A percentile compares a stretch with the other conserved stretches of the same genome.
Conservation (phyloP, 164 flowering plant species). For the Tetrastigma voinierianum region DNA sequence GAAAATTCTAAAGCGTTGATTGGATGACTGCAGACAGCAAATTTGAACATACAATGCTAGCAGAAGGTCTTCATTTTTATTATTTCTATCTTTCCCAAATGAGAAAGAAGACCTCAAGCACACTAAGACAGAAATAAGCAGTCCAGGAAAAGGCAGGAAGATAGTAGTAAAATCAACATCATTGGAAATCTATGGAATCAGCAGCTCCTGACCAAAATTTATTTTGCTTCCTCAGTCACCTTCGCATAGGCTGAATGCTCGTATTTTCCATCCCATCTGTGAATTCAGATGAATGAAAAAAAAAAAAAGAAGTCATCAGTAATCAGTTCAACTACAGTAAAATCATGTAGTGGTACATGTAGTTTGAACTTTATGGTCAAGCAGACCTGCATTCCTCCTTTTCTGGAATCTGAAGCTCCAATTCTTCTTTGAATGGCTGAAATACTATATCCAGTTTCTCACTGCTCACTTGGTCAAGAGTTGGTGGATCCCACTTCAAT, state of each 20-base stretch:
- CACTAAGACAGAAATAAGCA: too few relatives aligned
- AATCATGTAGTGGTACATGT: not conserved
- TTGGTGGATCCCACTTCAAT: constrained; percentile 71
- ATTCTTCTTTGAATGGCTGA: constrained; percentile 53
- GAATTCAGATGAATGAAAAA: not conserved
- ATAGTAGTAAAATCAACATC: too few relatives aligned
- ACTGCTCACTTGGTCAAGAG: constrained; percentile 46
- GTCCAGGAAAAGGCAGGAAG: not conserved
- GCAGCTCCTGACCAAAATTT: not conserved
- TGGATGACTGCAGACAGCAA: too few relatives aligned
- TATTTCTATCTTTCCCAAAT: too few relatives aligned
- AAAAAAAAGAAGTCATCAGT: not conserved
- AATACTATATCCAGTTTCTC: constrained; percentile 59
- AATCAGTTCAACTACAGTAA: not conserved
- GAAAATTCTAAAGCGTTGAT: too few relatives aligned
- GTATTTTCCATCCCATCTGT: constrained; percentile 80
- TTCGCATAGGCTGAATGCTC: constrained; percentile 53
- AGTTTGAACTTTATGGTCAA: not conserved
- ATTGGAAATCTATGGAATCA: not conserved
- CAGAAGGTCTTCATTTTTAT: too few relatives aligned
- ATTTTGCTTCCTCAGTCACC: constrained; percentile 6
- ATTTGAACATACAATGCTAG: too few relatives aligned
- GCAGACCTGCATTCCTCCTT: constrained; percentile 60
- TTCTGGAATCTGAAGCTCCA: constrained; percentile 73
- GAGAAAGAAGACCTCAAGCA: too few relatives aligned